Conservation (phyloP, 2,329 filamentous ascomycete genomes). For the Hirsutella minnesotensis region DNA sequence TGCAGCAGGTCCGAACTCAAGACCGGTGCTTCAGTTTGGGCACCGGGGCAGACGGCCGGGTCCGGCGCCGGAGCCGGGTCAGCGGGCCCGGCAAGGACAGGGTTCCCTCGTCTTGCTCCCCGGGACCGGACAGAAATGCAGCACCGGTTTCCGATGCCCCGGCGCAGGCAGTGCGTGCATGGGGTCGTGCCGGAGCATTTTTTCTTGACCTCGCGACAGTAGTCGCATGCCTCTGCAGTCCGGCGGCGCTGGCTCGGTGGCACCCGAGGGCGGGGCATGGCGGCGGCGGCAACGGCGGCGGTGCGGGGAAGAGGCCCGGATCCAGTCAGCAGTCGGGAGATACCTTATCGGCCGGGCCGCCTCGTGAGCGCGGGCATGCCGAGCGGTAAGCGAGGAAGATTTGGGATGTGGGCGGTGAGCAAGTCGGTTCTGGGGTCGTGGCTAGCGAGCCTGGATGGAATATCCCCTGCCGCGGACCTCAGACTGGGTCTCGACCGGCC, state of each 20-base stretch:
- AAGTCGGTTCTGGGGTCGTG: too few species aligned
- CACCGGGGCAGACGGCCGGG: not conserved
- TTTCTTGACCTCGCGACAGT: conserved; percentile 38
- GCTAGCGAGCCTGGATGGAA: too few species aligned
- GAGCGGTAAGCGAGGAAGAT: not conserved
- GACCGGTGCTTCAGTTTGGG: not conserved
- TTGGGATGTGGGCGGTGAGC: not conserved
- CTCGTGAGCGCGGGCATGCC: not conserved
- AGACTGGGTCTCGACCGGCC: too few species aligned
- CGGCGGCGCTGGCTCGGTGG: conserved; percentile 34
- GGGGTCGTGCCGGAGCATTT: conserved; percentile 36
- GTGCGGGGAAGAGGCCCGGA: too few species aligned
- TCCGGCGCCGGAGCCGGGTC: not conserved
- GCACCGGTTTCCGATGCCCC: conserved; percentile 27
- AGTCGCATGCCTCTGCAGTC: conserved; percentile 33
- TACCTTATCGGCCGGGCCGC: not conserved
- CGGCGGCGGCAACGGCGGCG: not conserved
- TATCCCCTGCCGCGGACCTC: too few species aligned
- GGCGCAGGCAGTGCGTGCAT: conserved; percentile 32
- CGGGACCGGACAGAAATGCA: conserved; percentile 20
- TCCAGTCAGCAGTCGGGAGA: not conserved
- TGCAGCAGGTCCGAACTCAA: not conserved
- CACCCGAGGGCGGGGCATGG: conserved; percentile 41
- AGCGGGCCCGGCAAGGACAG: not conserved
- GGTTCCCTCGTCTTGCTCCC: conserved; percentile 6